phyloP scores from a whole-genome alignment of 2,329 filamentous ascomycete species.

The Diaporthe batatas region DNA sequence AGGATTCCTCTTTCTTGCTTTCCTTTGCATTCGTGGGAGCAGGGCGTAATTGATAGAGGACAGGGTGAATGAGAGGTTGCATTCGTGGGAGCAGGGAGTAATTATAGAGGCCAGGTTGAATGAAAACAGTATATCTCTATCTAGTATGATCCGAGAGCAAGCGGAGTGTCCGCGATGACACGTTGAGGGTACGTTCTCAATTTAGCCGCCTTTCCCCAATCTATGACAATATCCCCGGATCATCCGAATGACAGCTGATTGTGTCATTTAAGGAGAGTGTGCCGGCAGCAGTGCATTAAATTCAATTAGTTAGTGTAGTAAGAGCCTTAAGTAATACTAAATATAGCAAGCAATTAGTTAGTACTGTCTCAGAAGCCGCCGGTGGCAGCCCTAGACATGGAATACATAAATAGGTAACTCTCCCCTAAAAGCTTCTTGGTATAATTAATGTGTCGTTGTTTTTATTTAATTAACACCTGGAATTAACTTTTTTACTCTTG shows the following conservation, averaged over 20 bases:
- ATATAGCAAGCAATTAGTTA: no score
- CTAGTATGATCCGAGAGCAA: background rate
- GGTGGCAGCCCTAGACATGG: no score
- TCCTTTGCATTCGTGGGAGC: background rate
- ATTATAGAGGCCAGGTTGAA: slow-evolving; percentile 4
- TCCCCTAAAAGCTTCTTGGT: no score
- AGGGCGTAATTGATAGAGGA: background rate
- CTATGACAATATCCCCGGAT: background rate
- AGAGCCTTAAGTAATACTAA: no score
- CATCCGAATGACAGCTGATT: slow-evolving; percentile 16
- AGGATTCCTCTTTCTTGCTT: background rate
- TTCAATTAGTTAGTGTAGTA: no score
- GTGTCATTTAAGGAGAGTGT: slow-evolving; percentile 7
- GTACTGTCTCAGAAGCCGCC: no score
- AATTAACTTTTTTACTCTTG: no score
- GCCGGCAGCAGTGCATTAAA: no score
- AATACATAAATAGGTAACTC: no score
- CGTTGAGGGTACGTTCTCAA: background rate
- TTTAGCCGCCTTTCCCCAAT: slow-evolving; percentile 27
- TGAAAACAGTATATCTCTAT: no score
- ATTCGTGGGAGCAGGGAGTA: background rate
- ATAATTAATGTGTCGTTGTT: no score
- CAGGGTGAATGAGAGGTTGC: background rate
- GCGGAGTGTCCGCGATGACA: background rate
- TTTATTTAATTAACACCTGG: no score